phyloP scores from a whole-genome alignment of 805 yeast genomes.

The Cyberlindnera euphorbiae region DNA sequence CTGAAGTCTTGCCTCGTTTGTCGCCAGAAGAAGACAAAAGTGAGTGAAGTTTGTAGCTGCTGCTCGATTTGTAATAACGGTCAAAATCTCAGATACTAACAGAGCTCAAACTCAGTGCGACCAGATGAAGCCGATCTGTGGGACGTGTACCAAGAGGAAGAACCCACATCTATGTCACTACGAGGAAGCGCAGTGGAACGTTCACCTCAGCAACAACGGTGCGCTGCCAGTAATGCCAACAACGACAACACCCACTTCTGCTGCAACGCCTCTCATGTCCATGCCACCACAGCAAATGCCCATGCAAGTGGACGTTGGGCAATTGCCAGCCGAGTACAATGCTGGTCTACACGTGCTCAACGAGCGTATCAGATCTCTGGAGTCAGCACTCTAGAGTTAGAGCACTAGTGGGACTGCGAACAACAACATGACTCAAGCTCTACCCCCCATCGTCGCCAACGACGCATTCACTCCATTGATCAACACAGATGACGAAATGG shows the following conservation, averaged over 20 bases:
- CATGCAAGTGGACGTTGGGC: no score
- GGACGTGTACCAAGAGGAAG: slow-evolving; percentile 17
- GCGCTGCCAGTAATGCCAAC: not conserved
- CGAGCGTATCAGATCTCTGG: slow-evolving; percentile 16
- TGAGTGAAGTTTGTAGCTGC: no score
- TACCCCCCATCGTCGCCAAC: no score
- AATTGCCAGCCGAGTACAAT: no score
- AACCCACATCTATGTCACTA: slow-evolving; percentile 18
- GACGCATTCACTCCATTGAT: not conserved
- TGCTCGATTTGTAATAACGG: no score
- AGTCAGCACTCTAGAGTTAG: slow-evolving; percentile 6
- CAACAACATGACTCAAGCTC: not conserved
- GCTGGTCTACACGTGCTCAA: slow-evolving; percentile 8
- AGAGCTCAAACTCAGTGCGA: slow-evolving; percentile 20
- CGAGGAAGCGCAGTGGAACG: slow-evolving; percentile 22
- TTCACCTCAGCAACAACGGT: slow-evolving; percentile 3
- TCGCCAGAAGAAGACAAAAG: slow-evolving; percentile 24
- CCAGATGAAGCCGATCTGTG: slow-evolving; percentile 22
- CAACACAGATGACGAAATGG: slow-evolving; percentile 1
- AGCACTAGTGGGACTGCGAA: not conserved
- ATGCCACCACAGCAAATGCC: no score
- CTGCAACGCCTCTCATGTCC: no score
- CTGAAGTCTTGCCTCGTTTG: slow-evolving; percentile 24
- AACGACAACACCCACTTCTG: not conserved
- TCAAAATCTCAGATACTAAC: no score